phyloP scores from a whole-genome alignment of 768 basidiomycete genomes.

The Lactifluus volemus region DNA sequence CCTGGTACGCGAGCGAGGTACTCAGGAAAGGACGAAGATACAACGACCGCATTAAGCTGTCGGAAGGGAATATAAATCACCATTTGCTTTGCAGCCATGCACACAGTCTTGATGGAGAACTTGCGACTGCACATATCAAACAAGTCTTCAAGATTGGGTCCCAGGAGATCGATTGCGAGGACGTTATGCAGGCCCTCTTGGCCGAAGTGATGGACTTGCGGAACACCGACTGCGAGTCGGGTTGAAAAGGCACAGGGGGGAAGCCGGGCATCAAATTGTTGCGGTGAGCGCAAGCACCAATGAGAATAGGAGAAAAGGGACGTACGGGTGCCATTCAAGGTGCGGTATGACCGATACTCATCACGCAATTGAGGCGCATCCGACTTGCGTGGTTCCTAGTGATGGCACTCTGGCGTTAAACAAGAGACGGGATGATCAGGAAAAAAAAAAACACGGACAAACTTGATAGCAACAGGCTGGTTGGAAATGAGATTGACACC shows the following conservation, averaged over 20 bases:
- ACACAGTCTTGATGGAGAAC: constrained; percentile 96
- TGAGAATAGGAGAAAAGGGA: constrained; percentile 18
- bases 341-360: constrained; percentile 96
- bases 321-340: constrained; percentile 82
- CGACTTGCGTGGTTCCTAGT: constrained; percentile 90
- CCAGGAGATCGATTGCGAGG: constrained; percentile 87
- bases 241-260: neutral
- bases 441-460: constrained; percentile 46
- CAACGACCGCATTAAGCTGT: neutral
- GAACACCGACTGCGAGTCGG: constrained; percentile 68
- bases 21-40: constrained; percentile 7
- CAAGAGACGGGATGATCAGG: neutral
- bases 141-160: constrained; percentile 95
- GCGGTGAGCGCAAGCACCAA: neutral
- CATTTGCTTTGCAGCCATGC: constrained; percentile 99
- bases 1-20: constrained; percentile 37
- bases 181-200: constrained; percentile 98
- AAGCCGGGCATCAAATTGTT: neutral
- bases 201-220: constrained; percentile 97
- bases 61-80: constrained; percentile 37
- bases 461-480: constrained; percentile 94
- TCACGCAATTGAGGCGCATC: constrained; percentile 97
- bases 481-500: constrained; percentile 80
- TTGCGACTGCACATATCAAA: constrained; percentile 99
- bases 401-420: constrained; percentile 6